Evolutionary conservation across 768 basidiomycete genomes (phyloP).

Genomic region (Suillus tomentosus): DNA sequence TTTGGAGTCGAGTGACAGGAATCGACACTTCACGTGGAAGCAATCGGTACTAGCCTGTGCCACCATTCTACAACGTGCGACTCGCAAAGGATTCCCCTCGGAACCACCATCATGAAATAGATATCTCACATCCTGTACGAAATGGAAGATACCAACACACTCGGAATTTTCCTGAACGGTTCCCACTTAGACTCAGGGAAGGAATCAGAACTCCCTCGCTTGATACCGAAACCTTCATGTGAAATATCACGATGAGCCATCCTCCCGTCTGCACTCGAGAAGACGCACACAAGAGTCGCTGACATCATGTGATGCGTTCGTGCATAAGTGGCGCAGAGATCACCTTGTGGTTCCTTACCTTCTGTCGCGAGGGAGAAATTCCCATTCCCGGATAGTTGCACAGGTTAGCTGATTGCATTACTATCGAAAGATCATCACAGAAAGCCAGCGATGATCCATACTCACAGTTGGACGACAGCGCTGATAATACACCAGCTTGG

Average conservation of each 20-base stretch:
- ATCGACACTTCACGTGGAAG: background rate
- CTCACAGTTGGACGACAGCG: background rate
- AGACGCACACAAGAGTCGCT: background rate
- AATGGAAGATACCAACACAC: background rate
- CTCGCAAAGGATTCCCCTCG: background rate
- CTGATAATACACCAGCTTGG: background rate
- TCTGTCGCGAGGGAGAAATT: background rate
- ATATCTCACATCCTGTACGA: slow-evolving; percentile 5
- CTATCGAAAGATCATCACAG: background rate
- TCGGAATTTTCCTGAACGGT: background rate
- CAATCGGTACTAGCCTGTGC: background rate
- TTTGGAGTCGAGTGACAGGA: slow-evolving; percentile 1
- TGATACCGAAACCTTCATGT: background rate
- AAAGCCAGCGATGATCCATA: background rate
- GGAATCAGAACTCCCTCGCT: background rate
- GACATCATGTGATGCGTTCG: too few species aligned
- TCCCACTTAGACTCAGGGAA: background rate
- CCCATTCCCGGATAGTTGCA: background rate
- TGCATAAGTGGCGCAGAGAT: background rate
- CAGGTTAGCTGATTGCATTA: slow-evolving; percentile 1
- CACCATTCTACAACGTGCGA: slow-evolving; percentile 3
- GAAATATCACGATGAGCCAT: background rate
- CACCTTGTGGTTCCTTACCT: background rate
- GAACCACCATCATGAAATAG: background rate
- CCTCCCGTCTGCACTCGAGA: background rate